Evolutionary conservation across 192 early-diverging fungal species (phyloP).

Genomic region (Mortierella claussenii): DNA sequence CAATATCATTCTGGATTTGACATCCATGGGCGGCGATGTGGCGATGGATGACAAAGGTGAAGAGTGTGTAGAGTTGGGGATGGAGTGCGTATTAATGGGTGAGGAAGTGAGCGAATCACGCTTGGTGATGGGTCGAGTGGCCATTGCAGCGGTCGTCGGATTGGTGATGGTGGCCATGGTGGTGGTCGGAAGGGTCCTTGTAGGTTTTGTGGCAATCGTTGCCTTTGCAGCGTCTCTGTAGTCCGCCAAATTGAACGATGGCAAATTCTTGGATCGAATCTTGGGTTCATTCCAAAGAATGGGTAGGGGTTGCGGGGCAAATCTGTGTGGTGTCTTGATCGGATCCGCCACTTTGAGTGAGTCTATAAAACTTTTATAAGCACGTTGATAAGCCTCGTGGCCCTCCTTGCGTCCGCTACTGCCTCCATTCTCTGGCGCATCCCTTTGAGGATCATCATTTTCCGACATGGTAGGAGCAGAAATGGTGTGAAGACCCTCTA

Average conservation of each 20-base stretch:
- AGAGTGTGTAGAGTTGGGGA: conserved; percentile 20
- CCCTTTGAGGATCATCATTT: neutral
- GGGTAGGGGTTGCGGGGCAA: conserved; percentile 48
- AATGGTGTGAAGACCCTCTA: conserved; percentile 30
- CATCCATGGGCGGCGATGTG: conserved; percentile 9
- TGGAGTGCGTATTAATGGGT: conserved; percentile 30
- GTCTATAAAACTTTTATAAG: conserved; percentile 36
- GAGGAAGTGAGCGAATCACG: conserved; percentile 25
- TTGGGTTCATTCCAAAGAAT: conserved; percentile 50
- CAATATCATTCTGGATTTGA: neutral
- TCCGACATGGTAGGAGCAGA: neutral
- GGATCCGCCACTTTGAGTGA: conserved; percentile 51
- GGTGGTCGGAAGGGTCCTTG: neutral
- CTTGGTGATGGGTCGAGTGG: neutral
- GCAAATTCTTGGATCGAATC: conserved; percentile 30
- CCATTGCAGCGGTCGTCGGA: neutral
- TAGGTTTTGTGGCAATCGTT: neutral
- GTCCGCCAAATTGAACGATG: conserved; percentile 28
- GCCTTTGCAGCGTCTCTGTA: conserved; percentile 22
- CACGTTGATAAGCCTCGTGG: conserved; percentile 24
- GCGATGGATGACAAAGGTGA: conserved; percentile 28
- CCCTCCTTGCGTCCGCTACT: conserved; percentile 1
- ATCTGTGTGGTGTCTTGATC: conserved; percentile 48
- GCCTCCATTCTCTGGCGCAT: neutral
- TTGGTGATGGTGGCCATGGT: neutral